These are phyloP conservation scores for Dentipellis sp. DNA, from an alignment of 768 basidiomycete species.

Conservation along the genomic window DNA sequence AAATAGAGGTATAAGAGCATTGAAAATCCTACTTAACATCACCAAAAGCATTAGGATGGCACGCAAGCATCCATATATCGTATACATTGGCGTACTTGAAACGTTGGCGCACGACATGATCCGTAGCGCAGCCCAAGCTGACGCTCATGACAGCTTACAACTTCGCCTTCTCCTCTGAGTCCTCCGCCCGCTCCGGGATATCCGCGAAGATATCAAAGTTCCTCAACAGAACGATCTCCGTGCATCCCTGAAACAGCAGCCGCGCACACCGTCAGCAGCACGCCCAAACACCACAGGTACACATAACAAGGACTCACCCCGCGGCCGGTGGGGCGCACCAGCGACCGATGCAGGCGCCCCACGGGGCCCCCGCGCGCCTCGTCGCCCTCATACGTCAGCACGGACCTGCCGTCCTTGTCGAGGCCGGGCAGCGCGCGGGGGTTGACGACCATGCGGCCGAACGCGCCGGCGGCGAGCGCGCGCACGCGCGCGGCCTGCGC, in stretches of 20 bases:
- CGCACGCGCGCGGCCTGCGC: constrained; percentile 38
- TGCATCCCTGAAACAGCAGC: constrained; percentile 30
- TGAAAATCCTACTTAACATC: too few relatives aligned
- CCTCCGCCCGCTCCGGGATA: constrained; percentile 15
- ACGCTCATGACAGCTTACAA: not conserved
- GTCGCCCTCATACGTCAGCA: constrained; percentile 63
- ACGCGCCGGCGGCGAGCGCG: constrained; percentile 40
- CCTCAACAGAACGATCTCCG: constrained; percentile 42
- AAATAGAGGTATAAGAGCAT: too few relatives aligned
- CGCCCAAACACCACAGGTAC: not conserved
- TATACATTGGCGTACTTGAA: too few relatives aligned
- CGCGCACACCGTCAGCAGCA: not conserved
- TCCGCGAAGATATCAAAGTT: constrained; percentile 63
- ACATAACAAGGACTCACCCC: constrained; percentile 33
- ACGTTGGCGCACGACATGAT: not conserved
- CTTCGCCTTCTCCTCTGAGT: not conserved
- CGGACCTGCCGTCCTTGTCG: constrained; percentile 30
- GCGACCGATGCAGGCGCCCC: constrained; percentile 51
- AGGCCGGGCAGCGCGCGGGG: constrained; percentile 34
- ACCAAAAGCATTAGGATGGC: too few relatives aligned
- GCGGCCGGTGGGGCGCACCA: constrained; percentile 36
- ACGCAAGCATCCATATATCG: too few relatives aligned
- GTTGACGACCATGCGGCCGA: constrained; percentile 55
- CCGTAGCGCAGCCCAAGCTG: not conserved
- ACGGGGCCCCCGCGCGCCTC: constrained; percentile 52